phyloP scores from a whole-genome alignment of 345 rosid genomes.

The Lumnitzera littorea region DNA sequence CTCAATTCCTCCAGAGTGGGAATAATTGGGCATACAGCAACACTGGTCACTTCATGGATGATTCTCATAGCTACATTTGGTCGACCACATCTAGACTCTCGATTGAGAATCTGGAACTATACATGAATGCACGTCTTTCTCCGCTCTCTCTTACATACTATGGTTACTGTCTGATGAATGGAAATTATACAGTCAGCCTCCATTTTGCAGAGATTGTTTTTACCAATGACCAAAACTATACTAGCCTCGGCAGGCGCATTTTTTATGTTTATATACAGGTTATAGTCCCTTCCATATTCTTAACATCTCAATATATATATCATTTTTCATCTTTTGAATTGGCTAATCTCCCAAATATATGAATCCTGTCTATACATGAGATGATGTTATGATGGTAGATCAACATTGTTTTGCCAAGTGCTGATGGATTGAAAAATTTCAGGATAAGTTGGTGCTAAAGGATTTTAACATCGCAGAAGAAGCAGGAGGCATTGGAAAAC shows the following conservation, averaged over 20 bases:
- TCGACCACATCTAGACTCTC: constrained; percentile 17
- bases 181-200: constrained; percentile 39
- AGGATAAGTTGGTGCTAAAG: constrained; percentile 38
- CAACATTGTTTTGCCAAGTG: not conserved
- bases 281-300: not conserved
- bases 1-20: constrained; percentile 27
- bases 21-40: constrained; percentile 62
- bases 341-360: not conserved
- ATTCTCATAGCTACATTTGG: constrained; percentile 27
- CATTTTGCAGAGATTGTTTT: constrained; percentile 58
- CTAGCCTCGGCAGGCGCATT: constrained; percentile 48
- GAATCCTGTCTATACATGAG: not conserved
- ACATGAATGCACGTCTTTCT: constrained; percentile 41
- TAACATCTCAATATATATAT: not conserved
- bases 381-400: not conserved
- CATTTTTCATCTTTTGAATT: not conserved
- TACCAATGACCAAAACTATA: constrained; percentile 32
- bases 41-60: constrained; percentile 70
- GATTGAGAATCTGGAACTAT: constrained; percentile 32
- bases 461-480: constrained; percentile 46
- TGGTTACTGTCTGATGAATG: constrained; percentile 55
- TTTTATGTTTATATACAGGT: constrained; percentile 65
- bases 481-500: constrained; percentile 35
- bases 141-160: constrained; percentile 62
- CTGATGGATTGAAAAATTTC: constrained; percentile 9